phyloP scores from a whole-genome alignment of 441 rosid species.

The Pelargonium australe region DNA sequence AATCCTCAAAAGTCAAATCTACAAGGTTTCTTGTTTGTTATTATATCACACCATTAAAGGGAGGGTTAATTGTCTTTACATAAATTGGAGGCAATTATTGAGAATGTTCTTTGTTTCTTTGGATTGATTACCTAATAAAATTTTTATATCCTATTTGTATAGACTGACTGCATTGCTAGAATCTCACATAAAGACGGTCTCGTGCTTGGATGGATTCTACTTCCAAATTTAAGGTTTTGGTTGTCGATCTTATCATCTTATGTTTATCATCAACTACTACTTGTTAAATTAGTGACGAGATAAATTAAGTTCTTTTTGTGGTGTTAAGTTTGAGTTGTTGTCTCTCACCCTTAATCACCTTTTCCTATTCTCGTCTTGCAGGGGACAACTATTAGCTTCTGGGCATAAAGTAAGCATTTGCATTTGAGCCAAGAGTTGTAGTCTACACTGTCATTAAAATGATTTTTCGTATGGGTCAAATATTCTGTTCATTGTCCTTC shows the following conservation, averaged over 20 bases:
- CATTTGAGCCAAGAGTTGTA: constrained; percentile 5
- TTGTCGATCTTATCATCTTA: constrained; percentile 7
- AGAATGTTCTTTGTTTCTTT: neutral
- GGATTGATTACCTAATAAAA: neutral
- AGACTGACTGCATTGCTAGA: constrained; percentile 95
- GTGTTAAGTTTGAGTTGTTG: constrained; percentile 4
- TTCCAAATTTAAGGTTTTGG: constrained; percentile 59
- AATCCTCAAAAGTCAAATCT: neutral
- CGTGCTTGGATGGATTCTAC: constrained; percentile 82
- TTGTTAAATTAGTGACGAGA: neutral
- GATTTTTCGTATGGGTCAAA: no score
- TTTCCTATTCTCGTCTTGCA: constrained; percentile 25
- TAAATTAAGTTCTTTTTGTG: neutral
- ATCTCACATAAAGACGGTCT: constrained; percentile 68
- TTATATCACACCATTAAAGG: neutral
- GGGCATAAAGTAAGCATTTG: constrained; percentile 52
- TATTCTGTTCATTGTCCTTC: neutral
- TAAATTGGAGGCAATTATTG: neutral
- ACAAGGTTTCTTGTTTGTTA: neutral
- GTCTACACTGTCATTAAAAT: no score
- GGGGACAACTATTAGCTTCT: constrained; percentile 50
- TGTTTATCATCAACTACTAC: no score
- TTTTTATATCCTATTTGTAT: constrained; percentile 19
- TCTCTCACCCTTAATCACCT: constrained; percentile 5
- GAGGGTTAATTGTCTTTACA: neutral